These are phyloP conservation scores for Aspergillus cristatus DNA, from an alignment of 495 filamentous ascomycete species.

Conservation along the genomic window DNA sequence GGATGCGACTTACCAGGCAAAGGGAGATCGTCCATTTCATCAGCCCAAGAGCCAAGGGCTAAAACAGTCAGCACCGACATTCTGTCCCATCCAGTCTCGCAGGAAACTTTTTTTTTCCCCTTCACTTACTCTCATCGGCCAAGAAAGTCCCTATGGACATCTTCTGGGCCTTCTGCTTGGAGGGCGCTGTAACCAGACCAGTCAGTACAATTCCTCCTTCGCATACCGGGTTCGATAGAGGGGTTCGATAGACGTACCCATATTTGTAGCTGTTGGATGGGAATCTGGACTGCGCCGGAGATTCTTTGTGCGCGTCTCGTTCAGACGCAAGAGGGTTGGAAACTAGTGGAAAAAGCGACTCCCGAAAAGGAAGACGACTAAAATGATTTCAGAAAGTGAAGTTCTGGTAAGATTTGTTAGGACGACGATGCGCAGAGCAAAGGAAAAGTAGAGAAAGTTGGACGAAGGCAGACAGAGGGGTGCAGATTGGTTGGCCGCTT, in stretches of 20 bases:
- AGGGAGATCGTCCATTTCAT: slow-evolving; percentile 89
- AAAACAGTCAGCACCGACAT: slow-evolving; percentile 29
- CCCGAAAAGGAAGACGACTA: slow-evolving; percentile 9
- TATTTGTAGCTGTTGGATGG: slow-evolving; percentile 63
- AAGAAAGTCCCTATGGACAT: slow-evolving; percentile 91
- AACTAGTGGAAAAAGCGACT: slow-evolving; percentile 13
- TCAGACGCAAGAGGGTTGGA: slow-evolving; percentile 14
- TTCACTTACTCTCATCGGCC: slow-evolving; percentile 65
- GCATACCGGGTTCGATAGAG: too few species aligned
- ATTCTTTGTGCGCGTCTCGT: slow-evolving; percentile 36
- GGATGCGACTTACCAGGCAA: slow-evolving; percentile 51
- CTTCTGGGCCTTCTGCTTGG: slow-evolving; percentile 83
- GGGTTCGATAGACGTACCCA: slow-evolving; percentile 55
- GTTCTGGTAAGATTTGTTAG: too few species aligned
- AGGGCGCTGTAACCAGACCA: slow-evolving; percentile 52
- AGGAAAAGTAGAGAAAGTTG: too few species aligned
- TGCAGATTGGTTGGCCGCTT: too few species aligned
- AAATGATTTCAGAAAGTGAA: too few species aligned
- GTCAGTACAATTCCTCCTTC: slow-evolving; percentile 12
- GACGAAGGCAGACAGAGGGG: too few species aligned
- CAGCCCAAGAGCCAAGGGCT: slow-evolving; percentile 94
- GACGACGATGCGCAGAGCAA: too few species aligned
- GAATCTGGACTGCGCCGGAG: slow-evolving; percentile 36
- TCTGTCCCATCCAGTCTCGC: neutral
- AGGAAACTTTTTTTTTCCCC: neutral